Evolutionary conservation across 805 yeast genomes (phyloP), one percentile per base, ranked within the genome.

Genomic region (Candida corydali): DNA sequence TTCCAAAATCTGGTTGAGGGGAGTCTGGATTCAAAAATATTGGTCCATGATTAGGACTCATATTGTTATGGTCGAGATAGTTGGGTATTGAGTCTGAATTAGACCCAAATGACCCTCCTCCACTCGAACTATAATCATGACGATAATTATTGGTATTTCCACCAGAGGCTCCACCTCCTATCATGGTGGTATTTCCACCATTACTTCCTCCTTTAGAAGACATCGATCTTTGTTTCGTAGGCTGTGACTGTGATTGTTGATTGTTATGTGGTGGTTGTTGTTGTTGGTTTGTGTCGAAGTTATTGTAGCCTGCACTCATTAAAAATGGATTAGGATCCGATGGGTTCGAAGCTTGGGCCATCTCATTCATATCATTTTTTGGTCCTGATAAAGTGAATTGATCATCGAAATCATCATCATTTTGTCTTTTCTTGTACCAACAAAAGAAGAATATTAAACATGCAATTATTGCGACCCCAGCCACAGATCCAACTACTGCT

Each of bases 391-490:
- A 45, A 7, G 63, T 56, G 41, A 57, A 59, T 32, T 55, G 57
- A 41, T 65, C 70, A 30, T 59, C 65, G 38, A 43, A 73, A 42
- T 72, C 76, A 27, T 70, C 64, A 37, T 69, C 70, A 22, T 61
- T 68, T 26, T 54, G 50, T 19, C 51, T 44, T 33, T 51, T 50
- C 38, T 70, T 63, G 20, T 70, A 66, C 42, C 68, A 47, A 22
- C 75, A 45, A 48, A 76, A 59, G 31, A 73, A 51, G 5, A 71
- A 52, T 8, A 73, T 45, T 5, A 61, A 59, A 1, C 64, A 71
- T 3, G 51, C 60, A 15, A 56, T 46, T n/a, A 65, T 18, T 15
- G 54, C 64, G 7, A 52, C 61, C 5, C 73, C 73, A 0, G 58
- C 68, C 4, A 65, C 47, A 5, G 63, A 48, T 4, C 72, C 73